Base-by-base conservation (phyloP, 2,329 filamentous ascomycete genomes). In the Aspergillus ustus region DNA sequence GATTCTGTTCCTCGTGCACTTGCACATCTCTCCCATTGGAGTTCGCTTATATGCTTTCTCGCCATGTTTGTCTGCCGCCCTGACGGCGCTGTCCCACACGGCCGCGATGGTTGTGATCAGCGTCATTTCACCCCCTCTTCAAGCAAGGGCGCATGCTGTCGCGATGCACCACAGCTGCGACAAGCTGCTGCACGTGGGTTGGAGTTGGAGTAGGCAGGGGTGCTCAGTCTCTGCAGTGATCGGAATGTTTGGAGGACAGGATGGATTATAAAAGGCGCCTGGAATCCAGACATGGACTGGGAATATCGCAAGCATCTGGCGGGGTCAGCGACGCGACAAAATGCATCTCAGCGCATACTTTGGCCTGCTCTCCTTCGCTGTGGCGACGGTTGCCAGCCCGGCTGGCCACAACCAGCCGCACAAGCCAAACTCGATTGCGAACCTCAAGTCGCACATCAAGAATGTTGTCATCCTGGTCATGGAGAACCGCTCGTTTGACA, bases 401-500 rank as follows among this genome's bases (percentile, higher is more conserved):
- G 15, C 52, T 15, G 40, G 28, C 37, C 15, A 40, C 37, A 25
- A 61, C n/a, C 56, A 62, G n/a, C 56, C 56, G 17, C 64, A 64
- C 28, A 40, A 53, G 6, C 31, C 52, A 20, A 17, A 53, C 22
- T 64, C 67, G 6, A 67, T 73, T 54, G 37, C 63, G 40, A 72
- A 73, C 57, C 53, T 77, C 59, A 76, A 75, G 63, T 66, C 62
- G 51, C 72, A 75, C 55, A 75, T 77, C 63, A 75, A 77, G 68
- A 73, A 76, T 67, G 73, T 77, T 3, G 75, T 77, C 29, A 66
- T 74, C 29, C 62, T 77, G 53, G 67, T 73, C 44, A 75, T 80
- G 74, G 79, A 81, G 66, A 81, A 81, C 67, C 78, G 79, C 56
- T 81, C 80, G 0, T 68, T 81, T 25, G 80, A 81, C 66, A 81